Conservation (phyloP, 176 grass and related monocot species). For the Eremochloa ophiuroides region DNA sequence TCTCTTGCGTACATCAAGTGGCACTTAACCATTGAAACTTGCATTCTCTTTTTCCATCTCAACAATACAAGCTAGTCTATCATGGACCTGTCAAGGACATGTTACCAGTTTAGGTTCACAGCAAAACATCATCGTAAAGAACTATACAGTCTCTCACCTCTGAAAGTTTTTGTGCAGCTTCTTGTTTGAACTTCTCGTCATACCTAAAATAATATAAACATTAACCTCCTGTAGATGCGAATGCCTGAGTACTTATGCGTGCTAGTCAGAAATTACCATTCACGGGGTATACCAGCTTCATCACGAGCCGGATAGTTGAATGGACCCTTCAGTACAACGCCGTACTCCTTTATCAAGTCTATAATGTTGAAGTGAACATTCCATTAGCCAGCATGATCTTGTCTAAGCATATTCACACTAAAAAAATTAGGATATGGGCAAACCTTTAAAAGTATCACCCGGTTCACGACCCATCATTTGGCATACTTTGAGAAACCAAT, state of each 20-base stretch:
- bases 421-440: neutral
- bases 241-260: neutral
- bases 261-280: constrained; percentile 47
- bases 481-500: constrained; percentile 79
- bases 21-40: constrained; percentile 40
- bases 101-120: neutral
- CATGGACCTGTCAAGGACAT: constrained; percentile 57
- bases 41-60: constrained; percentile 83
- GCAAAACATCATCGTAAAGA: neutral
- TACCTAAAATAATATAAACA: constrained; percentile 50
- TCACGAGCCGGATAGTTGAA: constrained; percentile 85
- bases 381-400: constrained; percentile 11
- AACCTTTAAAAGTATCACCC: constrained; percentile 76
- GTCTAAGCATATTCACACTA: neutral
- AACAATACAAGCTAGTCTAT: constrained; percentile 78
- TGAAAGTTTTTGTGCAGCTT: constrained; percentile 54
- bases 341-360: constrained; percentile 79
- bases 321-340: constrained; percentile 74
- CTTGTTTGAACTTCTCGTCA: constrained; percentile 37
- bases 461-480: constrained; percentile 62
- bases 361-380: constrained; percentile 6
- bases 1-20: neutral
- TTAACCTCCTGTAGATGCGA: neutral
- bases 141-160: constrained; percentile 36
- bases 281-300: constrained; percentile 78